Evolutionary conservation across 2,329 filamentous ascomycete genomes (phyloP).

Genomic region (Diaporthe humulicola): DNA sequence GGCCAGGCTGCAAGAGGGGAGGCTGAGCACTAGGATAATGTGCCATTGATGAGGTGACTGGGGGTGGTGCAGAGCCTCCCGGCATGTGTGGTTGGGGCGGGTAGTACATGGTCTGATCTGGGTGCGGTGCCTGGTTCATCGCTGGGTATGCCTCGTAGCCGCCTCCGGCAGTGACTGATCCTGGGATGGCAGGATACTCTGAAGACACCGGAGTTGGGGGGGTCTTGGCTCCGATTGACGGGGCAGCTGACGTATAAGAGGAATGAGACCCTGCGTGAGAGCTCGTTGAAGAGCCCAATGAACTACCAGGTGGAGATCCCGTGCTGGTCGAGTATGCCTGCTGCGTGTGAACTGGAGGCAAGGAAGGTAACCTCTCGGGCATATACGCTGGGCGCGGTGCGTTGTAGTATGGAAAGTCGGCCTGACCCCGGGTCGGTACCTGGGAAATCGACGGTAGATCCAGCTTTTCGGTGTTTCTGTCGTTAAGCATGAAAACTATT

Average conservation of each 20-base stretch:
- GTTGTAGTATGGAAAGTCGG: conserved; percentile 79
- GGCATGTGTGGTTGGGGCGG: conserved; percentile 79
- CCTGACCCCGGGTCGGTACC: conserved; percentile 83
- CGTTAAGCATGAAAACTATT: conserved; percentile 39
- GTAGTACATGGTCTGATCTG: conserved; percentile 83
- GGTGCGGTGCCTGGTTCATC: conserved; percentile 83
- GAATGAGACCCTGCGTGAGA: conserved; percentile 67
- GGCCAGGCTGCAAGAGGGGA: conserved; percentile 79
- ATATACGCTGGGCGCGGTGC: conserved; percentile 75
- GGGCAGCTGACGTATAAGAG: conserved; percentile 66
- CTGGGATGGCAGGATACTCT: conserved; percentile 59
- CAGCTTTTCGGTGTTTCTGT: conserved; percentile 84
- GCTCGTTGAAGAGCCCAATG: conserved; percentile 73
- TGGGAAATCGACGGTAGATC: conserved; percentile 90
- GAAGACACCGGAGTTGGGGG: conserved; percentile 77
- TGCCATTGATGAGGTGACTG: conserved; percentile 79
- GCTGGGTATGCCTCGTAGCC: conserved; percentile 61
- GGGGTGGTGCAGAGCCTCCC: conserved; percentile 79
- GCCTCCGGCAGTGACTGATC: conserved; percentile 45
- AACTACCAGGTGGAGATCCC: conserved; percentile 82
- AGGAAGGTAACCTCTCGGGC: conserved; percentile 79
- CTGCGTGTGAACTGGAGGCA: conserved; percentile 77
- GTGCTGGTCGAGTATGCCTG: conserved; percentile 79
- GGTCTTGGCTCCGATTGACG: conserved; percentile 78
- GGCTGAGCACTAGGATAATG: conserved; percentile 88